phyloP scores from a whole-genome alignment of 306 rosid genomes.

The Acmispon strigosus region DNA sequence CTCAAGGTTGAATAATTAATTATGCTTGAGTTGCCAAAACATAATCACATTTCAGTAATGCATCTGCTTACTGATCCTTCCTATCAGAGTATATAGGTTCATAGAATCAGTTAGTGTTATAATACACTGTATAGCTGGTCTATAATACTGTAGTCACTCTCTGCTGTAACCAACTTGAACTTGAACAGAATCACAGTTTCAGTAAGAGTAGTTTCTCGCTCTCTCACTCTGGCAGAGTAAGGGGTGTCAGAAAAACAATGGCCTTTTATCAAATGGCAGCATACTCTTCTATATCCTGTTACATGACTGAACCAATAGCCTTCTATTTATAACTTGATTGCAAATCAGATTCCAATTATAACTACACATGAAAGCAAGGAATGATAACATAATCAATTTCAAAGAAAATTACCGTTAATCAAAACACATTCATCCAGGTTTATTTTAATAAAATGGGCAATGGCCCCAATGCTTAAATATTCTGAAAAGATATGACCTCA shows the following conservation, averaged over 20 bases:
- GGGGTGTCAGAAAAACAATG: too few species aligned
- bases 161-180: too few species aligned
- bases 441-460: not conserved
- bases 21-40: not conserved
- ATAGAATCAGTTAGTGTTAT: too few species aligned
- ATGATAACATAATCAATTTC: not conserved
- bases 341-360: constrained; percentile 2
- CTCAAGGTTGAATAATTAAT: not conserved
- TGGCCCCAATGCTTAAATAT: not conserved
- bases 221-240: too few species aligned
- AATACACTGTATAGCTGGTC: too few species aligned
- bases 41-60: not conserved
- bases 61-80: not conserved
- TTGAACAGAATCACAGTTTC: too few species aligned
- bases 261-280: not conserved
- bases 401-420: not conserved
- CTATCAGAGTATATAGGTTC: too few species aligned
- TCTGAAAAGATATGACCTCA: not conserved
- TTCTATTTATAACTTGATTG: not conserved
- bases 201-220: too few species aligned
- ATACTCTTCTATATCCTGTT: not conserved
- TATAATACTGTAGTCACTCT: too few species aligned
- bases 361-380: not conserved
- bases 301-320: not conserved
- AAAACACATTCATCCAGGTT: not conserved